Evolutionary conservation across 2,329 filamentous ascomycete genomes (phyloP), one percentile per base, ranked within the genome.

Genomic region (Orbilia ellipsospora): DNA sequence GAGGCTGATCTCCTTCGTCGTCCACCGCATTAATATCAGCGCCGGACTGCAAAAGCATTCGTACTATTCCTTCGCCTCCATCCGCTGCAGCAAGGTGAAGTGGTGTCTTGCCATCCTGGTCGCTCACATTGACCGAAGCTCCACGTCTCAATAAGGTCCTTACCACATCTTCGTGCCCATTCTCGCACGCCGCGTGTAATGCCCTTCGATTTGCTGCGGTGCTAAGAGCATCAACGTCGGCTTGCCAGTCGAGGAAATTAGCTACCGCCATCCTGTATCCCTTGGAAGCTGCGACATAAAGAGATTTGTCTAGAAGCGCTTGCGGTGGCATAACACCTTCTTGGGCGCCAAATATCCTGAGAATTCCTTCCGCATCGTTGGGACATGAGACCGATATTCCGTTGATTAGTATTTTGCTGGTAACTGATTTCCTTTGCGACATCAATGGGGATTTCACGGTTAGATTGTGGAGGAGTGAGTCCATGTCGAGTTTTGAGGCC

Each of bases 141-240:
- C 76, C 77, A 16, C 78, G 73, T 13, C 80, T 73, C 0, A 83
- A 69, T 1, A 83, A 67, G 5, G 81, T 62, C n/a, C 77, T 70
- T 15, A 80, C 80, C 0, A 80, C 63, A 13, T 79, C 45, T 26
- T 78, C 78, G 16, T 81, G 80, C 8, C 80, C 79, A 16, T 78
- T 81, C 1, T 79, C 78, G n/a, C 81, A 81, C 1, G 81, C 82
- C 6, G 78, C 64, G 44, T 82, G 80, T 16, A 82, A 40, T 18
- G 80, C 78, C 4, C 81, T 81, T 42, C 73, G 63, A 50, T 73
- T 75, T 1, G 55, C 62, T 2, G 57, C 36, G 78, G 54, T 67
- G 10, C 73, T 67, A 12, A 70, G 48, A 23, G 63, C 68, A 18
- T 66, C 62, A 12, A 69, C 57, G 54, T 75, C 56, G 15, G 73